Evolutionary conservation across 2,329 filamentous ascomycete genomes (phyloP).

Genomic region (Penicillium occitanis): DNA sequence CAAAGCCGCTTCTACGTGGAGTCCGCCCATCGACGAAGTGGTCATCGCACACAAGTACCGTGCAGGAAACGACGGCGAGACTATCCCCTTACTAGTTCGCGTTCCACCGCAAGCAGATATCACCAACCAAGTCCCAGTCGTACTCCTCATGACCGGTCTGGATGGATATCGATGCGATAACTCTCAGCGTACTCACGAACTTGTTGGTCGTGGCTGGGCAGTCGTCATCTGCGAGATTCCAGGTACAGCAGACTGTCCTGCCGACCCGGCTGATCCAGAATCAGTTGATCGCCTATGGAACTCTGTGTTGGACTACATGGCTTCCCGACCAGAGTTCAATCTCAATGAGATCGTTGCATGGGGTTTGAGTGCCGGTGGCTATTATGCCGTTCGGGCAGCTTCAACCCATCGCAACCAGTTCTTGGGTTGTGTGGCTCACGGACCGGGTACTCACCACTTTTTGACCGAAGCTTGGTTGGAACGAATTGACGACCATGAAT

Average conservation of each 20-base stretch:
- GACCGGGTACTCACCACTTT: constrained; percentile 63
- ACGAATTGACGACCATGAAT: constrained; percentile 65
- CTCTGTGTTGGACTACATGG: constrained; percentile 63
- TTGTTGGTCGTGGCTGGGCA: constrained; percentile 63
- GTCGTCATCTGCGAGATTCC: constrained; percentile 64
- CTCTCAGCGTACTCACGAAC: constrained; percentile 58
- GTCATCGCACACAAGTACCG: constrained; percentile 59
- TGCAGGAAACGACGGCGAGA: constrained; percentile 51
- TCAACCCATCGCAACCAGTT: constrained; percentile 62
- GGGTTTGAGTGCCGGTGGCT: constrained; percentile 66
- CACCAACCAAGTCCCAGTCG: constrained; percentile 49
- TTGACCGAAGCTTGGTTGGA: constrained; percentile 61
- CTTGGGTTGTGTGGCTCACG: constrained; percentile 60
- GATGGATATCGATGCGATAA: constrained; percentile 60
- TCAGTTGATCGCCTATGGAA: constrained; percentile 63
- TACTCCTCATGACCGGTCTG: constrained; percentile 59
- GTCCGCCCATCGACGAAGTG: constrained; percentile 61
- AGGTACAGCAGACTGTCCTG: constrained; percentile 67
- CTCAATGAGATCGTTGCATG: constrained; percentile 59
- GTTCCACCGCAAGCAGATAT: constrained; percentile 51
- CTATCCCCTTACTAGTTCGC: constrained; percentile 66
- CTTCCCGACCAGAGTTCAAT: constrained; percentile 53
- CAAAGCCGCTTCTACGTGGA: constrained; percentile 57
- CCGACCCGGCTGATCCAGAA: constrained; percentile 60
- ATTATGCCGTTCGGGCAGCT: constrained; percentile 67